Percentiles rank a stretch among this genome's conserved stretches.
Conservation (phyloP, 306 rosid species). For the Dalbergia cultrata region DNA sequence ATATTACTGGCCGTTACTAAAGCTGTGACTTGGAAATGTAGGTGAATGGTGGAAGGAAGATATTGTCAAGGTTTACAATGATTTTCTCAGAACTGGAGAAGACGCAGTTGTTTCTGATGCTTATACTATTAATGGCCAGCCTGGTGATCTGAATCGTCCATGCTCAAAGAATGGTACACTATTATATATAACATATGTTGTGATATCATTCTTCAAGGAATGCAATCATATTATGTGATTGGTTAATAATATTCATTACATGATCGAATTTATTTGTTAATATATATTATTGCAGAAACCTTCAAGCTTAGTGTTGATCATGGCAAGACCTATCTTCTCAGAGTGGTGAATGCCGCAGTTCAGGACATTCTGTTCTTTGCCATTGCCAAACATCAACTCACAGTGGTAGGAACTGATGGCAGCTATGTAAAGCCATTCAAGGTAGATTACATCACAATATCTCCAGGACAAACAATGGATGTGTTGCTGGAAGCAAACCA, state of each 20-base stretch:
- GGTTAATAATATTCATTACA: background rate
- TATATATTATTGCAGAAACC: constrained; percentile 47
- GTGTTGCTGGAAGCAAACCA: constrained; percentile 59
- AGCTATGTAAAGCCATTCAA: constrained; percentile 63
- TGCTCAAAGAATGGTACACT: constrained; percentile 62
- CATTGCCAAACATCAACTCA: constrained; percentile 59
- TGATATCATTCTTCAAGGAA: background rate
- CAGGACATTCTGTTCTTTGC: constrained; percentile 57
- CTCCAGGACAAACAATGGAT: constrained; percentile 72
- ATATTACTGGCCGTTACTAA: no score
- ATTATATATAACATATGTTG: no score
- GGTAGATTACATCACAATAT: constrained; percentile 54
- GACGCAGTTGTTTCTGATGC: background rate
- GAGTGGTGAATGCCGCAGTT: constrained; percentile 61
- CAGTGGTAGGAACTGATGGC: constrained; percentile 69
- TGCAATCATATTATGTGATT: no score
- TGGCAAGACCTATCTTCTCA: constrained; percentile 61
- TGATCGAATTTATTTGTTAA: background rate
- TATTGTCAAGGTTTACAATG: background rate
- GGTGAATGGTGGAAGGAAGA: background rate
- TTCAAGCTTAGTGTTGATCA: constrained; percentile 54
- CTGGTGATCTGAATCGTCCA: constrained; percentile 26
- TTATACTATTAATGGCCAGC: background rate
- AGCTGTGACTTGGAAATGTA: no score
- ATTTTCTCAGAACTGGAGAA: background rate